phyloP scores from a whole-genome alignment of 768 basidiomycete species.

The Calocybe indica region DNA sequence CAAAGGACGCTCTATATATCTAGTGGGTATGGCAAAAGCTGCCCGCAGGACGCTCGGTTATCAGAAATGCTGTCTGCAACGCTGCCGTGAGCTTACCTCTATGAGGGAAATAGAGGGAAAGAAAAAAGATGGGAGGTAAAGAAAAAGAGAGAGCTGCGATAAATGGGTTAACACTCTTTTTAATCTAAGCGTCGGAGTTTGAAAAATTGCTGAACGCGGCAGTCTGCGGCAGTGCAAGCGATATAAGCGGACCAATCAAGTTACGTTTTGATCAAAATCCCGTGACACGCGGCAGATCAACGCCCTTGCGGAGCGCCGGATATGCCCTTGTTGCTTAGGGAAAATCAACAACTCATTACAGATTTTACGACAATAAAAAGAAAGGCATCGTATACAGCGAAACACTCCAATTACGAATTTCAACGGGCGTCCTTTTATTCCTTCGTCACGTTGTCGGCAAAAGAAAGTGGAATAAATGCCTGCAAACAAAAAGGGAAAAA shows the following conservation, averaged over 20 bases:
- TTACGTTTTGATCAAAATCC: constrained; percentile 6
- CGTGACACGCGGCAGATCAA: constrained; percentile 13
- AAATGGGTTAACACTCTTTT: constrained; percentile 21
- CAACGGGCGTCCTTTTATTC: constrained; percentile 19
- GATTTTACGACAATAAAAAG: not conserved
- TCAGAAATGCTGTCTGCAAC: constrained; percentile 9
- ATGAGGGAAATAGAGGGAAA: constrained; percentile 26
- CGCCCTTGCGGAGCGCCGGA: no score
- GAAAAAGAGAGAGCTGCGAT: constrained; percentile 15
- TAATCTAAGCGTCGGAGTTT: constrained; percentile 32
- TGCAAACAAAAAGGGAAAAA: constrained; percentile 17
- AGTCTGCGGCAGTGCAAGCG: constrained; percentile 5
- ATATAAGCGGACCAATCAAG: constrained; percentile 10
- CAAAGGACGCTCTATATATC: constrained; percentile 62
- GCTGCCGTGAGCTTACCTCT: constrained; percentile 27
- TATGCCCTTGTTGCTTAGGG: no score
- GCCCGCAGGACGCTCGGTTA: constrained; percentile 18
- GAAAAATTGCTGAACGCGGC: constrained; percentile 25
- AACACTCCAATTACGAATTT: not conserved
- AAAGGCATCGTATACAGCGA: not conserved
- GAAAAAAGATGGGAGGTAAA: constrained; percentile 28
- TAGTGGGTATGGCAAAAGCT: constrained; percentile 29
- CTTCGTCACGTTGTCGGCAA: constrained; percentile 33
- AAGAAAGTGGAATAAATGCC: constrained; percentile 45
- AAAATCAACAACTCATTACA: not conserved